Conservation (phyloP, 371 early-diverging fungal species). For the Apophysomyces sp. region DNA sequence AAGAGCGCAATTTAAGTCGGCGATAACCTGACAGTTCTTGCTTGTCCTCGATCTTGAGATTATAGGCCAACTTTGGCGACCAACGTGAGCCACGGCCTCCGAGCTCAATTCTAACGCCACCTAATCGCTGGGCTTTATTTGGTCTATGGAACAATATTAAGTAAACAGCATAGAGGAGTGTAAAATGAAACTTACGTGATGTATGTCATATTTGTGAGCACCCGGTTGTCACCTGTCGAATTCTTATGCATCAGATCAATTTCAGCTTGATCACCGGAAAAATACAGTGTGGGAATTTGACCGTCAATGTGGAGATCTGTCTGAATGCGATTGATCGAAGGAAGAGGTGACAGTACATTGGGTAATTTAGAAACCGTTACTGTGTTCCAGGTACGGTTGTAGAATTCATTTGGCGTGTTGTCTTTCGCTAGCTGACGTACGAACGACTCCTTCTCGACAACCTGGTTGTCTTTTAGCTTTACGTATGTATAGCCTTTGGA, state of each 20-base stretch:
- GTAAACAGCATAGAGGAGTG: not conserved
- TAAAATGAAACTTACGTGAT: constrained; percentile 10
- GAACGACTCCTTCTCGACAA: constrained; percentile 9
- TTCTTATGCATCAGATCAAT: constrained; percentile 18
- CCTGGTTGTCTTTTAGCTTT: not conserved
- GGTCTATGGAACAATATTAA: constrained; percentile 2
- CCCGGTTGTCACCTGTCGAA: constrained; percentile 1
- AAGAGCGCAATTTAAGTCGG: constrained; percentile 30
- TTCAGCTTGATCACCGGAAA: constrained; percentile 13
- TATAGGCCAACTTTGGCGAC: constrained; percentile 31
- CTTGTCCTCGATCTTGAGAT: constrained; percentile 27
- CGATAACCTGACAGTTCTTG: constrained; percentile 16
- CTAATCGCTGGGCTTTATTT: constrained; percentile 15
- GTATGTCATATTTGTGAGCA: constrained; percentile 11
- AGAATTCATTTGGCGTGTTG: constrained; percentile 19
- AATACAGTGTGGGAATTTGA: constrained; percentile 20
- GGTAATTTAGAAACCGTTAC: constrained; percentile 1
- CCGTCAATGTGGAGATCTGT: constrained; percentile 14
- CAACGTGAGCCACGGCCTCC: constrained; percentile 31
- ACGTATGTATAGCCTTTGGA: constrained; percentile 7
- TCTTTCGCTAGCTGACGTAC: constrained; percentile 4
- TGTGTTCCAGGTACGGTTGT: constrained; percentile 13
- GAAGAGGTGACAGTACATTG: constrained; percentile 8
- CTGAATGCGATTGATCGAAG: constrained; percentile 17
- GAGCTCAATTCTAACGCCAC: constrained; percentile 18